Conservation (phyloP, 441 rosid species). For the Isatis lusitanica region DNA sequence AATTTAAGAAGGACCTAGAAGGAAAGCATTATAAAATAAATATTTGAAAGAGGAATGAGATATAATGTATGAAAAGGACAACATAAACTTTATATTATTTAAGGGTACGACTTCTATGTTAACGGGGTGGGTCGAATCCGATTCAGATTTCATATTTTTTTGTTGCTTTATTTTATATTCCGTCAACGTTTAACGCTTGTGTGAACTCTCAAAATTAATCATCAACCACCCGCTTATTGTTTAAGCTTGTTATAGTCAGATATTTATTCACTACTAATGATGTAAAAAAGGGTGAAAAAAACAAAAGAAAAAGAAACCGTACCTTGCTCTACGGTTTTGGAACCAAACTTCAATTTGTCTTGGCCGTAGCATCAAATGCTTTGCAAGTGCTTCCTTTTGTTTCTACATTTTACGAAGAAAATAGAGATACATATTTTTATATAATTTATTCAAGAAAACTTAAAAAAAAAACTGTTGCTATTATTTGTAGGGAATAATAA, state of each 20-base stretch:
- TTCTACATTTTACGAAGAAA: conserved; percentile 43
- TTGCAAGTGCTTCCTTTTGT: conserved; percentile 71
- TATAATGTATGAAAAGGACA: conserved; percentile 34
- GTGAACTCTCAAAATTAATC: conserved; percentile 30
- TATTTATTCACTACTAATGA: conserved; percentile 33
- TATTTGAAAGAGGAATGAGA: conserved; percentile 23
- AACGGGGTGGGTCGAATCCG: conserved; percentile 56
- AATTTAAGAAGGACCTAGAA: conserved; percentile 32
- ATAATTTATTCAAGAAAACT: not conserved
- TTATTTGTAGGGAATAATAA: not conserved
- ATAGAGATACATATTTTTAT: not conserved
- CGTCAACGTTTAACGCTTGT: conserved; percentile 47
- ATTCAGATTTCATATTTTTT: conserved; percentile 46
- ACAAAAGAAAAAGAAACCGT: conserved; percentile 14
- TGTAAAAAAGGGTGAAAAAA: not conserved
- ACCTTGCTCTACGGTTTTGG: conserved; percentile 91
- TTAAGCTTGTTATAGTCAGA: conserved; percentile 20
- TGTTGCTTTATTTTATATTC: conserved; percentile 39
- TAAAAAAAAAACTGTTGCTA: not conserved
- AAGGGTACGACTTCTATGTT: conserved; percentile 40
- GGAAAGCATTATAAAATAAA: conserved; percentile 21
- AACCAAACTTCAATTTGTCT: conserved; percentile 84
- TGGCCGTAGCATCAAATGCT: conserved; percentile 60
- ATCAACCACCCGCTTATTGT: conserved; percentile 41
- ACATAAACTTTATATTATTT: conserved; percentile 29